phyloP scores from a whole-genome alignment of 2,329 filamentous ascomycete species.

The Phialemonium atrogriseum region DNA sequence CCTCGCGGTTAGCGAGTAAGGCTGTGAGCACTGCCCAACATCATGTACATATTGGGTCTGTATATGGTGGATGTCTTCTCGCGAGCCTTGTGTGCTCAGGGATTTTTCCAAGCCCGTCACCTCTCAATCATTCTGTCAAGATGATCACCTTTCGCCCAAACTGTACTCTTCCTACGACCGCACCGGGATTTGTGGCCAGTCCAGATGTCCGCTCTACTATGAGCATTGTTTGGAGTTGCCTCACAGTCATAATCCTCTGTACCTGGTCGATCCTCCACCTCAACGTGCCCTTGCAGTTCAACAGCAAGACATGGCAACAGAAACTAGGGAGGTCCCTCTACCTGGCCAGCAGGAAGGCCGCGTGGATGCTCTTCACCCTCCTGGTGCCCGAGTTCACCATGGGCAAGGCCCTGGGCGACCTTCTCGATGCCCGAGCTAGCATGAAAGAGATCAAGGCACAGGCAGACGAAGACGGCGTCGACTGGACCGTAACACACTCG shows the following conservation, averaged over 20 bases:
- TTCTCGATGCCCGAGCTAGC: not conserved
- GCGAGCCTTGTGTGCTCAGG: no score
- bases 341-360: conserved; percentile 3
- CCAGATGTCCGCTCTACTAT: conserved; percentile 11
- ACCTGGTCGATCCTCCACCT: conserved; percentile 13
- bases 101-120: no score
- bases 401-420: conserved; percentile 7
- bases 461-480: conserved; percentile 4
- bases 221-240: conserved; percentile 14
- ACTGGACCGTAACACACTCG: conserved; percentile 9
- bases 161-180: conserved; percentile 8
- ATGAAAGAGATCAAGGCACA: not conserved
- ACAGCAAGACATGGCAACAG: conserved; percentile 18
- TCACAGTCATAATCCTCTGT: conserved; percentile 10
- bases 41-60: no score
- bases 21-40: no score
- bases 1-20: no score
- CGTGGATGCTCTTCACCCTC: conserved; percentile 9
- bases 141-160: conserved; percentile 12
- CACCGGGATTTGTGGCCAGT: conserved; percentile 5
- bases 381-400: conserved; percentile 10
- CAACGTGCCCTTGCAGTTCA: conserved; percentile 27
- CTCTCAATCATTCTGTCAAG: not conserved
- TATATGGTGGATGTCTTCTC: no score
- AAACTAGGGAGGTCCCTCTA: conserved; percentile 1